phyloP scores from a whole-genome alignment of 2,329 filamentous ascomycete genomes.

The Aureobasidium sp. region DNA sequence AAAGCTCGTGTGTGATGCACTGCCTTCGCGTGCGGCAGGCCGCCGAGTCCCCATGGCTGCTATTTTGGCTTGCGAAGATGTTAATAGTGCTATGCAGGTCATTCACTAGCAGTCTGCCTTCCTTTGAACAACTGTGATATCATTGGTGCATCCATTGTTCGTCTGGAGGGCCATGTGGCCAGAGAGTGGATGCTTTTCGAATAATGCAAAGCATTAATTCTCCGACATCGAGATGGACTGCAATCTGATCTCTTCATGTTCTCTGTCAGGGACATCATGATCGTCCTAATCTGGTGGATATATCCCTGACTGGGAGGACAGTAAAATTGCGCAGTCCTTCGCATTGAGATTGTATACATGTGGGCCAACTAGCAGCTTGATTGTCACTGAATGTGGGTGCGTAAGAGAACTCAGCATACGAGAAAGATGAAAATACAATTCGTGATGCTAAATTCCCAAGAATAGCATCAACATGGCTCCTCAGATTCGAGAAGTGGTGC shows the following conservation, averaged over 20 bases:
- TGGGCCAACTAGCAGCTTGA: background rate
- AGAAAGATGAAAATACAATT: background rate
- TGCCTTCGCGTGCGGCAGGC: background rate
- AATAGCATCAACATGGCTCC: background rate
- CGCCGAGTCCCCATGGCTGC: background rate
- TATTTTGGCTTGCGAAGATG: background rate
- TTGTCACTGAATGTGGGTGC: background rate
- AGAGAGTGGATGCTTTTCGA: background rate
- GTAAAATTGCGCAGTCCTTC: background rate
- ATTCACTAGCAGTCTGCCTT: background rate
- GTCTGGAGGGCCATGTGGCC: background rate
- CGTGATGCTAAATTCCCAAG: background rate
- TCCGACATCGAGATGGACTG: background rate
- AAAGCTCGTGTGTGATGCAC: constrained; percentile 2
- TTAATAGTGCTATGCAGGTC: background rate
- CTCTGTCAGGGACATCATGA: background rate
- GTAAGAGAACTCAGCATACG: background rate
- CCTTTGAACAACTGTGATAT: background rate
- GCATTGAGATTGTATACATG: background rate
- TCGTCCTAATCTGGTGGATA: background rate
- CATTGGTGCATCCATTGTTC: background rate
- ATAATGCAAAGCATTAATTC: constrained; percentile 9
- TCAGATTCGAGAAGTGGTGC: background rate
- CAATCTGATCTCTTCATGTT: background rate
- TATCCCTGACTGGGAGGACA: background rate